Base-by-base conservation (phyloP, 441 rosid genomes). In the Macaranga tanarius region DNA sequence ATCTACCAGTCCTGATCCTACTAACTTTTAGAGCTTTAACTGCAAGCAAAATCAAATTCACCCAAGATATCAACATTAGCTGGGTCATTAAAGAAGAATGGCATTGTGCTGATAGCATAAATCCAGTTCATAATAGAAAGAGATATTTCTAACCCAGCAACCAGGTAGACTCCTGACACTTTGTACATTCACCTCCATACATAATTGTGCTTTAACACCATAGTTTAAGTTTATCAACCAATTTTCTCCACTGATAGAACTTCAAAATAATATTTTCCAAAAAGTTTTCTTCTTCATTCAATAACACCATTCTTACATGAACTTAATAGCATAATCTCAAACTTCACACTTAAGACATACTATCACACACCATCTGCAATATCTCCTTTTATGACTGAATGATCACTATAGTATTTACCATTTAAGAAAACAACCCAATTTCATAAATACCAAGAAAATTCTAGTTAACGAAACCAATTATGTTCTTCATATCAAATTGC, bases 11-110 rank as follows among this genome's bases (percentile, higher is more conserved):
- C 69, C 83, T 81, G 57, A 78, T 48, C 73, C 82, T 74, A 34
- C 72, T 57, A 70, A 85, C 71, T 77, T 70, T 85, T 48, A 89
- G 73, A 76, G 82, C 68, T 70, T 77, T 75, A 72, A 77, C 89
- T 84, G 76, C 75, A 77, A 73, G 69, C 55, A 72, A 44, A 69
- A 64, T 52, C 7, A 73, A 45, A 47, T 66, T 22, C 15, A 74
- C 45, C 62, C n/a, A 40, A 15, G 25, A 38, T 20, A 72, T 22
- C 26, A 60, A 23, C 40, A 44, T 28, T 26, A 52, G 61, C 47
- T 8, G 22, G 19, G 42, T 25, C n/a, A 22, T 19, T 0, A 2
- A 60, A 52, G 58, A 20, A 47, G 19, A 40, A 19, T 6, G 8
- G n/a, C 60, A 55, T 11, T 20, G 7, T 20, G 2, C 3, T 51